A percentile compares a stretch with the other conserved stretches of the same genome.
These are phyloP conservation scores for Phyllosticta capitalensis DNA, from an alignment of 2,329 filamentous ascomycete species.

Conservation along the genomic window DNA sequence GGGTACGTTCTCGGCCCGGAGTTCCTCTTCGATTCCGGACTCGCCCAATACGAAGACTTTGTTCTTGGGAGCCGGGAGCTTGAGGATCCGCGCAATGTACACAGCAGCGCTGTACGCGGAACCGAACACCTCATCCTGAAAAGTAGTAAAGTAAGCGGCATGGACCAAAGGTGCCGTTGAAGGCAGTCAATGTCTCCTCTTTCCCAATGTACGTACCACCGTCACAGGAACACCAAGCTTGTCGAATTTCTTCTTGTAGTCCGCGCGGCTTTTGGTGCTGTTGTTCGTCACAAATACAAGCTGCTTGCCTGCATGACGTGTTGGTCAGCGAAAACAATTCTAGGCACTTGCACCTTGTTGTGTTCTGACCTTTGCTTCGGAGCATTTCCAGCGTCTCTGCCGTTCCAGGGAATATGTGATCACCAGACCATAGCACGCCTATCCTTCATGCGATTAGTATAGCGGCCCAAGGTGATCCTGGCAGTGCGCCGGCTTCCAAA, in stretches of 20 bases:
- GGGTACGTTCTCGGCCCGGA: slow-evolving; percentile 66
- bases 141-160: background rate
- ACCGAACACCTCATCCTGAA: slow-evolving; percentile 82
- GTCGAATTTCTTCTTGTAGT: slow-evolving; percentile 89
- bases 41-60: slow-evolving; percentile 95
- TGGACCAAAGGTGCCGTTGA: background rate
- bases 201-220: slow-evolving; percentile 37
- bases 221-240: slow-evolving; percentile 67
- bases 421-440: slow-evolving; percentile 96
- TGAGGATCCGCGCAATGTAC: slow-evolving; percentile 89
- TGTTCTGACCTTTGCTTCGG: slow-evolving; percentile 59
- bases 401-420: slow-evolving; percentile 76
- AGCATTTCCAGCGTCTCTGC: slow-evolving; percentile 79
- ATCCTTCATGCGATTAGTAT: slow-evolving; percentile 27
- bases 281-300: slow-evolving; percentile 98
- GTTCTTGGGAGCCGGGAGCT: slow-evolving; percentile 66
- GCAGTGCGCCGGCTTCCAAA: background rate
- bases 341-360: background rate
- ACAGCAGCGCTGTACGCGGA: slow-evolving; percentile 91
- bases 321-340: background rate
- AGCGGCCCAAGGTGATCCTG: background rate
- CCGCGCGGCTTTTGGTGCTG: slow-evolving; percentile 86
- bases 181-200: background rate
- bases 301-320: slow-evolving; percentile 59
- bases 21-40: slow-evolving; percentile 80